Evolutionary conservation across 2,329 filamentous ascomycete species (phyloP), one percentile per base, ranked within the genome.

Genomic region (Colletotrichum noveboracense): DNA sequence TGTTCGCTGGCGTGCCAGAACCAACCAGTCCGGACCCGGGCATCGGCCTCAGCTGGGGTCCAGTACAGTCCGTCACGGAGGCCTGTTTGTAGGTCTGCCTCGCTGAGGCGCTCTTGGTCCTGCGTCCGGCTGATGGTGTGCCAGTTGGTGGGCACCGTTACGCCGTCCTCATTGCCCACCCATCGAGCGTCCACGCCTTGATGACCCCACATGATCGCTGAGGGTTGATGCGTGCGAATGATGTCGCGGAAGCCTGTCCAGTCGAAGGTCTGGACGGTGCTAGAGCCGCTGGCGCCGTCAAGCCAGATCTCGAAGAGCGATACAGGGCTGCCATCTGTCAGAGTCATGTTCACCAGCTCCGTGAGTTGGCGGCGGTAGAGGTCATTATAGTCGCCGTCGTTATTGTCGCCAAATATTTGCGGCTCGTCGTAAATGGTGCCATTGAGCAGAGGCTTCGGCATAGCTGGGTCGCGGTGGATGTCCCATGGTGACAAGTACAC

Each of bases 401-500:
- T 61, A 0, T 32, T 3, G 5, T 61, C 58, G 18, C 28, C 58
- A 16, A 34, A 61, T 2, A 61, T 61, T 32, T 61, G 58, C 58
- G 58, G 58, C 30, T 61, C 58, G 10, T 61, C 82, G 64, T 82
- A 84, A 6, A 79, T 71, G 2, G 82, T 84, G n/a, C 80, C 80
- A 1, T 71, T 48, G 9, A 84, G 77, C 3, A 78, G 26, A 3
- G 79, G 77, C 72, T 84, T 84, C 2, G 83, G 80, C 81, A 84
- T 83, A 13, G 81, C 81, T 3, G 82, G 81, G 62, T 84, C 83
- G 21, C 82, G 83, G 76, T 84, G 82, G 55, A 84, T 84, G 68
- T 84, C 83, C 83, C 83, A 84, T 2, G 83, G 83, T 6, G 81
- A 82, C 6, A 85, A 76, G 56, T 84, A 84, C 9, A 84, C 80